Evolutionary conservation across 2,329 filamentous ascomycete species (phyloP), one percentile per base, ranked within the genome.

Genomic region (Fusarium sp.): DNA sequence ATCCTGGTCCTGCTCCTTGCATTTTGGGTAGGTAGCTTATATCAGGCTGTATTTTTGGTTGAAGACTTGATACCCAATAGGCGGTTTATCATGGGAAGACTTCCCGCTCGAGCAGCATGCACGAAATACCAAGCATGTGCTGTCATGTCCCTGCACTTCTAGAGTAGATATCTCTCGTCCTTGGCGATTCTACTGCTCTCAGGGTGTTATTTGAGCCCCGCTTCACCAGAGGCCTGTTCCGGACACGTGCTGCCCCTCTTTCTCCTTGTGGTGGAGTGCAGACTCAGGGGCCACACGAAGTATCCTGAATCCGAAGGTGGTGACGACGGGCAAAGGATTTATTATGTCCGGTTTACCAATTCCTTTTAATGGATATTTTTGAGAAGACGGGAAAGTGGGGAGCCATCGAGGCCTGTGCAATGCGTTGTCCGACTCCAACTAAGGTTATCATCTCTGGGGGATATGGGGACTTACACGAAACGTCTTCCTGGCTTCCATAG

Each of bases 191-290:
- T n/a, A 18, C 22, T 50, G 14, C 40, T 52, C 49, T 52, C 49
- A 46, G 52, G 39, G 39, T 67, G 44, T 52, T 44, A 43, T 70
- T 58, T 39, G 28, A 52, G 57, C 66, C 66, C 66, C 66, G 57
- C 66, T 64, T 67, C 40, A 49, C 39, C 42, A 56, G 26, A 67
- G 50, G 24, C 49, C 62, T 58, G 44, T 60, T 56, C 24, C 50
- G 46, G 39, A 64, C 63, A 64, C 58, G 63, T 59, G 63, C 62
- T 59, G 57, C 63, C 67, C 66, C 67, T 71, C 67, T 51, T 62
- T 57, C 34, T 50, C 18, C 40, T 31, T 51, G 45, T 56, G 45
- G 62, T 55, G 61, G 48, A 67, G 60, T 33, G 51, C 49, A 45
- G 66, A 63, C 55, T 63, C 66, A 66, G 66, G 61, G 56, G 66